Evolutionary conservation across 169 alveolate species (phyloP).

Genomic region (Cryptosporidium xiaoi): DNA sequence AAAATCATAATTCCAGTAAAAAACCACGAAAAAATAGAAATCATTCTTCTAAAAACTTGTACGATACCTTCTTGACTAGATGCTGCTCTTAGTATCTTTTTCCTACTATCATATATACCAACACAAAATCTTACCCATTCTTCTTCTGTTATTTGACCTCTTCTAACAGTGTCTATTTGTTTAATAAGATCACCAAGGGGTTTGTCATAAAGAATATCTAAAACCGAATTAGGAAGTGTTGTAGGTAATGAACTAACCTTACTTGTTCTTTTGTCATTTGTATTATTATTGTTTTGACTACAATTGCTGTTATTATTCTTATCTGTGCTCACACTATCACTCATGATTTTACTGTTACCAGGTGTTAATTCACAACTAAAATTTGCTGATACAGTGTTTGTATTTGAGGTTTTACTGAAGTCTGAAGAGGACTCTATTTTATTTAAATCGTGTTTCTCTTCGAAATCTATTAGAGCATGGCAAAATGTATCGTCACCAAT

Average conservation of each 20-base stretch:
- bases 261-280: slow-evolving; percentile 1
- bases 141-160: slow-evolving; percentile 72
- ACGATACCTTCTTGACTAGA: slow-evolving; percentile 85
- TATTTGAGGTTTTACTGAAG: background rate
- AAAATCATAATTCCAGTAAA: slow-evolving; percentile 82
- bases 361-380: background rate
- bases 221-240: slow-evolving; percentile 66
- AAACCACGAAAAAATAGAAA: slow-evolving; percentile 84
- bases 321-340: background rate
- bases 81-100: slow-evolving; percentile 68
- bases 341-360: background rate
- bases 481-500: slow-evolving; percentile 73
- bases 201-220: slow-evolving; percentile 64
- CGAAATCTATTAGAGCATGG: slow-evolving; percentile 68
- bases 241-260: slow-evolving; percentile 46
- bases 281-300: background rate
- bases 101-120: slow-evolving; percentile 68
- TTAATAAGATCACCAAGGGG: slow-evolving; percentile 67
- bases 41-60: slow-evolving; percentile 82
- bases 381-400: background rate
- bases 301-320: background rate
- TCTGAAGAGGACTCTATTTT: background rate
- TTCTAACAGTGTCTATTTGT: slow-evolving; percentile 66
- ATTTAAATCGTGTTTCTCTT: slow-evolving; percentile 50
- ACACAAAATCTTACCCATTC: slow-evolving; percentile 72